Conservation (phyloP, 2,329 filamentous ascomycete species). For the Aspergillus piperis region DNA sequence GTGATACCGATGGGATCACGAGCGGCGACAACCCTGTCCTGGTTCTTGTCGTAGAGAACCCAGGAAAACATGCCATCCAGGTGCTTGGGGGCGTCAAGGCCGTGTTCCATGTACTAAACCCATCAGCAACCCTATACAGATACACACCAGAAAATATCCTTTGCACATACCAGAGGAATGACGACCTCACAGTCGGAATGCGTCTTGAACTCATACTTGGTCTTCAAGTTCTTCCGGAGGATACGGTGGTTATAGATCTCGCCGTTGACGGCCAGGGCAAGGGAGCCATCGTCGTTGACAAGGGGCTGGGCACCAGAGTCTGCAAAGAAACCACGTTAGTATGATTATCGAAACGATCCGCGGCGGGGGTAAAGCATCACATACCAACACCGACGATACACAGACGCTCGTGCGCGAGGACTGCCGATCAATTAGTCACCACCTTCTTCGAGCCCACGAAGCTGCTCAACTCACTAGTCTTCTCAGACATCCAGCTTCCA, state of each 20-base stretch:
- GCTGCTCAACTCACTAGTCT: constrained; percentile 71
- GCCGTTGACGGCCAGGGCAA: constrained; percentile 95
- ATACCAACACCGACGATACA: constrained; percentile 95
- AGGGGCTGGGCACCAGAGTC: constrained; percentile 95
- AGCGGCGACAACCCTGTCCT: constrained; percentile 89
- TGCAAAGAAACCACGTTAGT: constrained; percentile 39
- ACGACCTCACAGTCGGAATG: constrained; percentile 98
- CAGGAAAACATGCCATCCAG: constrained; percentile 99
- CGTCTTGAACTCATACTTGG: constrained; percentile 94
- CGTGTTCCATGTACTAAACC: constrained; percentile 82
- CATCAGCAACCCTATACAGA: constrained; percentile 21
- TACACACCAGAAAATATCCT: neutral
- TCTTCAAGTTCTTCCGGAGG: constrained; percentile 82
- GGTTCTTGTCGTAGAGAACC: constrained; percentile 93
- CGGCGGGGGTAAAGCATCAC: constrained; percentile 30
- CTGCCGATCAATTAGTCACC: constrained; percentile 49
- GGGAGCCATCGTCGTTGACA: constrained; percentile 82
- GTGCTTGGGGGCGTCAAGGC: constrained; percentile 84
- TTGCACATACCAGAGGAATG: constrained; percentile 77
- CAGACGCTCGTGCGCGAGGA: constrained; percentile 95
- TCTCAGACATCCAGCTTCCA: constrained; percentile 84
- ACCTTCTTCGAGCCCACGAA: neutral
- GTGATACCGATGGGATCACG: constrained; percentile 97
- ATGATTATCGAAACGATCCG: constrained; percentile 8
- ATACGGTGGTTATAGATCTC: constrained; percentile 99